Base-by-base conservation (phyloP, 352 stramenopile genomes). In the Phytophthora multivora region DNA sequence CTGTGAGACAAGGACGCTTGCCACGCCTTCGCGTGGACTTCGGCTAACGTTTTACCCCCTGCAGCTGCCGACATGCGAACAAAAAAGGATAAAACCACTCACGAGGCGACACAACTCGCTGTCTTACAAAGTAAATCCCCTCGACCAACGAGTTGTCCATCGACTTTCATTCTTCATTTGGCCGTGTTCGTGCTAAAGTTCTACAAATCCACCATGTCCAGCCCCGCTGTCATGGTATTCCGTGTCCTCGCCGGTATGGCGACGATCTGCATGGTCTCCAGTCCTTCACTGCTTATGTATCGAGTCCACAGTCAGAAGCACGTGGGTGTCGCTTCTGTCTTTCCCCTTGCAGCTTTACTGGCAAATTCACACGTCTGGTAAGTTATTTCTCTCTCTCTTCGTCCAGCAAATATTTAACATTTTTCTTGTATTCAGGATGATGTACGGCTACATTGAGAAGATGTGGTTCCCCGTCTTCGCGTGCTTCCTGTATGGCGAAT, bases 401-500 rank as follows among this genome's bases (percentile, higher is more conserved):
- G 39, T 36, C 18, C 31, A 63, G 45, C 16, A 36, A 49, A 19
- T 54, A 62, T 25, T 71, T 68, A 33, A 67, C 69, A 47, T 62
- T 71, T 11, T 70, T 66, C 23, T 54, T 35, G 8, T 51, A 13
- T 68, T 50, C 19, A 75, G 71, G 66, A 71, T 79, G 64, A 68
- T 83, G 48, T 85, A 79, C 31, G 75, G 75, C 23, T 79, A 73
- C 26, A 39, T 82, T n/a, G 65, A 58, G 9, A 45, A 59, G n/a
- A 63, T 70, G 43, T 75, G 74, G 63, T 87, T 82, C 23, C 74
- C 77, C 0, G 31, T 84, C n/a, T 77, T 87, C 49, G 51, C 54
- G 10, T 80, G 66, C 8, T 87, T 77, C 38, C 54, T 72, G 2
- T 42, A 79, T 9, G 77, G 77, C 13, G 63, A 80, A 21, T 42